Conservation (phyloP, 768 basidiomycete genomes). For the Daedalea quercina region DNA sequence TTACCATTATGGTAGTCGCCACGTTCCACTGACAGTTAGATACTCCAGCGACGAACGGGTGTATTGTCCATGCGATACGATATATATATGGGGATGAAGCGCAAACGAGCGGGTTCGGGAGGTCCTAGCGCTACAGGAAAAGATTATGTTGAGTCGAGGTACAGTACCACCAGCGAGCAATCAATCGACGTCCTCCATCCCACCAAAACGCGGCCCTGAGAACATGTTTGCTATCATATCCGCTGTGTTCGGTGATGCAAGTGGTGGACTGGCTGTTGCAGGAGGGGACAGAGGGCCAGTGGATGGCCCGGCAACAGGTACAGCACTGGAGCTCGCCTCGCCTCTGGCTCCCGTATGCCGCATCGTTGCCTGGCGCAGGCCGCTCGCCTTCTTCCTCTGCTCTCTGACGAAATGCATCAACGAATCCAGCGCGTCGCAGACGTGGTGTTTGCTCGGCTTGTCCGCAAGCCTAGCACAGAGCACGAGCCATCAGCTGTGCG, state of each 20-base stretch:
- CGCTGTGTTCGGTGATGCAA: not conserved
- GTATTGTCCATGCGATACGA: too few relatives aligned
- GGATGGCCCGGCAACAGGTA: not conserved
- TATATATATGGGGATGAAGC: too few relatives aligned
- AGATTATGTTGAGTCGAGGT: too few relatives aligned
- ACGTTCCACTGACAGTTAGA: too few relatives aligned
- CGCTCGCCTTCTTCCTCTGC: slow-evolving; percentile 35
- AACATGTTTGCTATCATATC: not conserved
- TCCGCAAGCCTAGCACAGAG: slow-evolving; percentile 38
- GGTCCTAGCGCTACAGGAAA: too few relatives aligned
- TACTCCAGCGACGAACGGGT: too few relatives aligned
- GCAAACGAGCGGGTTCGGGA: too few relatives aligned
- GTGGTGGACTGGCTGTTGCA: not conserved
- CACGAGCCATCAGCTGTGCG: not conserved
- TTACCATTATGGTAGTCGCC: too few relatives aligned
- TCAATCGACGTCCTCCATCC: slow-evolving; percentile 15
- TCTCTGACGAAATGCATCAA: slow-evolving; percentile 42
- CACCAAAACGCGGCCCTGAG: slow-evolving; percentile 3
- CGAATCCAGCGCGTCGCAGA: slow-evolving; percentile 44
- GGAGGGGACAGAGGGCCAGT: not conserved
- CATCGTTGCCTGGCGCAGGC: slow-evolving; percentile 1
- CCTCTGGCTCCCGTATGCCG: slow-evolving; percentile 3
- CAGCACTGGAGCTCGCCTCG: not conserved
- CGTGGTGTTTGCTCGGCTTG: slow-evolving; percentile 44
- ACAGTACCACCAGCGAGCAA: too few relatives aligned